These are phyloP conservation scores for Neopestalotiopsis rosae DNA, from an alignment of 2,329 filamentous ascomycete species.

Conservation along the genomic window DNA sequence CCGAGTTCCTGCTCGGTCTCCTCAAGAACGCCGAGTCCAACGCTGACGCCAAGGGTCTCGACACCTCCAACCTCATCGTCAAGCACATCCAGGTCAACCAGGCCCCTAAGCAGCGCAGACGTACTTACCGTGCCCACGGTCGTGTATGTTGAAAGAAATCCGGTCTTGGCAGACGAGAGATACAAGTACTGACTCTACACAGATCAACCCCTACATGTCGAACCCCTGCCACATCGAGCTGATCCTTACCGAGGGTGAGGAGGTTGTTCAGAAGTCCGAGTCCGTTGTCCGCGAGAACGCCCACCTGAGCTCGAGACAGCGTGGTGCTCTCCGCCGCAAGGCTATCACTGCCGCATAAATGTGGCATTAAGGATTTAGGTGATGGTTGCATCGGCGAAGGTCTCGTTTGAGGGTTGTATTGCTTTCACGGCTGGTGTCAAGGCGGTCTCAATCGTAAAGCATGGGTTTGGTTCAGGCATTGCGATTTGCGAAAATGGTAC, in stretches of 20 bases:
- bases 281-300: conserved; percentile 63
- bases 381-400: conserved; percentile 34
- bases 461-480: conserved; percentile 43
- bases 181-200: conserved; percentile 32
- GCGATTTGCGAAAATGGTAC: conserved; percentile 31
- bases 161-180: neutral
- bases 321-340: conserved; percentile 71
- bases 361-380: conserved; percentile 17
- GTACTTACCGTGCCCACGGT: conserved; percentile 99
- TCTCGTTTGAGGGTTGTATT: conserved; percentile 36
- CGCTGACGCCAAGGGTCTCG: conserved; percentile 94
- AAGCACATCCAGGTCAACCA: conserved; percentile 99
- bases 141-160: conserved; percentile 73
- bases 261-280: conserved; percentile 91
- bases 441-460: conserved; percentile 39
- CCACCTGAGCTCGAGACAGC: conserved; percentile 90
- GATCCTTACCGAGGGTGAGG: conserved; percentile 97
- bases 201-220: conserved; percentile 99
- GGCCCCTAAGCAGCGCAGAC: conserved; percentile 98
- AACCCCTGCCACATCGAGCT: conserved; percentile 99
- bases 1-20: conserved; percentile 95
- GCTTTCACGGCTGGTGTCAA: conserved; percentile 43
- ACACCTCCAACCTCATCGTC: conserved; percentile 96
- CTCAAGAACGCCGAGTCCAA: conserved; percentile 98
- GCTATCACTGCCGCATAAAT: conserved; percentile 69